phyloP scores from a whole-genome alignment of 176 grass and related monocot genomes.

The Olyra latifolia region DNA sequence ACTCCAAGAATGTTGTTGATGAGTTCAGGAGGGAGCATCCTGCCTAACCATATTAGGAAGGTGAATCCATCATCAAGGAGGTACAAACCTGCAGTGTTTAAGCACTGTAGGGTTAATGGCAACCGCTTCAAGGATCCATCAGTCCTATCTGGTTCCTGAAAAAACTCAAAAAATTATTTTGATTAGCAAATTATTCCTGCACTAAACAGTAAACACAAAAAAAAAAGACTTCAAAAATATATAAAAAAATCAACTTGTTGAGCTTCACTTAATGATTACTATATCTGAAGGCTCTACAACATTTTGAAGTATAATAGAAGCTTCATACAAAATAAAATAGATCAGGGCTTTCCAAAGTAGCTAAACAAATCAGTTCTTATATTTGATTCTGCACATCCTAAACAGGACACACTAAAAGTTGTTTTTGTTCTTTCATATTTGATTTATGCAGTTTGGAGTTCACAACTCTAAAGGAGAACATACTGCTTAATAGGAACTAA shows the following conservation, averaged over 20 bases:
- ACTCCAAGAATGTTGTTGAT: constrained; percentile 71
- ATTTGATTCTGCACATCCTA: not conserved
- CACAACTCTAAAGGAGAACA: constrained; percentile 4
- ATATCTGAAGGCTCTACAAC: not conserved
- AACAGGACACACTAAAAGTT: constrained; percentile 1
- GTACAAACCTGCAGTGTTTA: constrained; percentile 83
- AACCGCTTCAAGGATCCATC: constrained; percentile 48
- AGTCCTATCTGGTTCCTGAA: constrained; percentile 52
- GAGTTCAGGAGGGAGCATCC: constrained; percentile 70
- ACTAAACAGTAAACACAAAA: not conserved
- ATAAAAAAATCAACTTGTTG: not conserved
- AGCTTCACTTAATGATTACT: constrained; percentile 5
- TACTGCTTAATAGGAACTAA: constrained; percentile 7
- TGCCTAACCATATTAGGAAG: constrained; percentile 90
- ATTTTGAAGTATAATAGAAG: not conserved
- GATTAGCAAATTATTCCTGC: not conserved
- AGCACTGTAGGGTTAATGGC: constrained; percentile 65
- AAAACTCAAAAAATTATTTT: constrained; percentile 19
- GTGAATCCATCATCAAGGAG: constrained; percentile 86
- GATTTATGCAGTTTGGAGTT: not conserved
- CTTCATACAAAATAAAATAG: constrained; percentile 14
- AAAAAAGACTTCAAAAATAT: not conserved
- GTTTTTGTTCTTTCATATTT: constrained; percentile 2
- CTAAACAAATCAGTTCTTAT: not conserved
- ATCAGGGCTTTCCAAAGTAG: not conserved